Percentiles rank a stretch among this genome's conserved stretches.
Conservation (phyloP, 306 rosid genomes). For the Hippophae gyantsensis region DNA sequence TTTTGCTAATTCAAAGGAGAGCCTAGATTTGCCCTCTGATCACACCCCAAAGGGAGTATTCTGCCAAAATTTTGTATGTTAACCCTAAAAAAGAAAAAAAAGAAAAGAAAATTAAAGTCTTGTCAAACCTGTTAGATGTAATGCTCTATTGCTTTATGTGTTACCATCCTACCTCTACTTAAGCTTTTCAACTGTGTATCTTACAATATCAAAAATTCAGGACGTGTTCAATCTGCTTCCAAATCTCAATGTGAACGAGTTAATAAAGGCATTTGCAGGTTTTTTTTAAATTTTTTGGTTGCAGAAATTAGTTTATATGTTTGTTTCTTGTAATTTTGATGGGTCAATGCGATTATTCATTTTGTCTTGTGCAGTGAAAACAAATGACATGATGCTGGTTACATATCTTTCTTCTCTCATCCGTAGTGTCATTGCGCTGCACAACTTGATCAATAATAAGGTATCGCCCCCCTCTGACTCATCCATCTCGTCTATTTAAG, state of each 20-base stretch:
- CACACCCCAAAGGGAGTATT: too few species aligned
- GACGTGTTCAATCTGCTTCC: constrained; percentile 55
- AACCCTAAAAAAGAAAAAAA: too few species aligned
- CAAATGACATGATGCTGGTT: constrained; percentile 62
- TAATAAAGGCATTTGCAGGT: constrained; percentile 53
- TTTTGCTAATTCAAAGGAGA: too few species aligned
- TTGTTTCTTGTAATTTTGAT: not conserved
- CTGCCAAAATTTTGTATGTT: too few species aligned
- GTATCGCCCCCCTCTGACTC: constrained; percentile 11
- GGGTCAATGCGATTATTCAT: not conserved
- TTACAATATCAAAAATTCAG: constrained; percentile 23
- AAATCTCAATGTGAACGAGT: constrained; percentile 42
- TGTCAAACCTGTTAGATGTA: not conserved
- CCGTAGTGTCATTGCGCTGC: constrained; percentile 58
- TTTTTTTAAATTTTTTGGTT: not conserved
- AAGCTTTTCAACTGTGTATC: not conserved
- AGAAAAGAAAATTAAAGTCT: too few species aligned
- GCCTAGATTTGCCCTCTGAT: too few species aligned
- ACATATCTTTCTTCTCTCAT: constrained; percentile 53
- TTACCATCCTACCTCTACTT: not conserved
- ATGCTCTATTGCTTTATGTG: not conserved
- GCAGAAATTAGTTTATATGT: not conserved
- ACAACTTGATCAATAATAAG: constrained; percentile 65
- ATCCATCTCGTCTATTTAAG: not conserved
- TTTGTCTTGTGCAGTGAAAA: constrained; percentile 39